Percentiles rank a stretch among this genome's conserved stretches.
Evolutionary conservation across 768 basidiomycete species (phyloP).

Genomic region (Russula lepida): DNA sequence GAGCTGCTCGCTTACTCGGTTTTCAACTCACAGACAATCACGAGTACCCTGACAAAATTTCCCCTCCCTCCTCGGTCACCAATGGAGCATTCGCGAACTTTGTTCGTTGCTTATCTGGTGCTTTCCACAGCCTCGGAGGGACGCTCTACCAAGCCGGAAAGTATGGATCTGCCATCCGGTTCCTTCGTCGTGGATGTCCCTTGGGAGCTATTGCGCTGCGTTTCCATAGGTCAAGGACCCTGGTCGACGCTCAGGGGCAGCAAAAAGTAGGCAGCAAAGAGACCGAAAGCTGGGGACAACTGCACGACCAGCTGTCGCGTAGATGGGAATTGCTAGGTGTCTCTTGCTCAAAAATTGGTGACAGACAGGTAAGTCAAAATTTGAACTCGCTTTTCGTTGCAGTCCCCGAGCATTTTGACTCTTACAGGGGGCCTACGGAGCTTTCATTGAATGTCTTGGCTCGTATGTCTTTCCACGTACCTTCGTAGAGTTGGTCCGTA

Average conservation of each 20-base stretch:
- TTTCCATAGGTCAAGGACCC: slow-evolving; percentile 12
- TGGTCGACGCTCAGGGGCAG: slow-evolving; percentile 25
- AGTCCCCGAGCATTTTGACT: background rate
- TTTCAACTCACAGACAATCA: slow-evolving; percentile 3
- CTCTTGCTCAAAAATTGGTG: slow-evolving; percentile 69
- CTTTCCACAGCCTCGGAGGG: slow-evolving; percentile 61
- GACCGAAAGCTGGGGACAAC: slow-evolving; percentile 43
- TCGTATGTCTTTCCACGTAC: slow-evolving; percentile 22
- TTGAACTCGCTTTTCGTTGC: slow-evolving; percentile 6
- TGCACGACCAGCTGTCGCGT: slow-evolving; percentile 57
- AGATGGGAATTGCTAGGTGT: slow-evolving; percentile 78
- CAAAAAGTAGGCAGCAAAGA: slow-evolving; percentile 16
- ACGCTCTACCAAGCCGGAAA: slow-evolving; percentile 58
- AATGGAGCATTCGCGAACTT: slow-evolving; percentile 37
- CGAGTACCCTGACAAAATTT: background rate
- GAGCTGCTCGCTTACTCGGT: slow-evolving; percentile 30
- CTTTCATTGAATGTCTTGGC: slow-evolving; percentile 34
- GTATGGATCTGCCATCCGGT: slow-evolving; percentile 57
- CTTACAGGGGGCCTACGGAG: slow-evolving; percentile 50
- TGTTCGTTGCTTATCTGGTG: slow-evolving; percentile 61
- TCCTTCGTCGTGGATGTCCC: slow-evolving; percentile 52
- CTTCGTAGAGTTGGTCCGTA: slow-evolving; percentile 16
- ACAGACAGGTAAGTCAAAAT: slow-evolving; percentile 50
- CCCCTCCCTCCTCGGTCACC: background rate
- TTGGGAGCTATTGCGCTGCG: slow-evolving; percentile 43